Evolutionary conservation across 306 rosid genomes (phyloP).

Genomic region (Mucuna pruriens): DNA sequence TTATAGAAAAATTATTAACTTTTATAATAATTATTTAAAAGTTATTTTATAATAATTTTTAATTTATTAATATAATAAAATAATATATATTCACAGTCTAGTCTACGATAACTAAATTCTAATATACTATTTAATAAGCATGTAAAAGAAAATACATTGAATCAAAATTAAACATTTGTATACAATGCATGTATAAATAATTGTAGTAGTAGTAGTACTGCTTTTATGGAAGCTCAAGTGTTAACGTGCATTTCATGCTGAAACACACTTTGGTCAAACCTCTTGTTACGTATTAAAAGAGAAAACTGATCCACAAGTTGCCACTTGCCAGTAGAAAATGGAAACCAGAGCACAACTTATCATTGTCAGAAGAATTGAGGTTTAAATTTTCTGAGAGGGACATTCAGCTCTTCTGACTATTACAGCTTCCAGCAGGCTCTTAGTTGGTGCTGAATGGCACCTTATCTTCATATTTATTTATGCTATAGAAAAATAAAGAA

Average conservation of each 20-base stretch:
- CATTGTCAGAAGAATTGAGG: background rate
- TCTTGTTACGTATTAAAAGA: background rate
- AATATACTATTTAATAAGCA: background rate
- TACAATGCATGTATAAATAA: background rate
- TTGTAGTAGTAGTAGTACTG: background rate
- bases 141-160: background rate
- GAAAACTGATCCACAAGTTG: background rate
- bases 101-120: background rate
- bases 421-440: constrained; percentile 25
- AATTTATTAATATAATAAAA: no score
- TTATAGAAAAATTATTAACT: background rate
- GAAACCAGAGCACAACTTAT: background rate
- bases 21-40: background rate
- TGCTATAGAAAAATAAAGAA: background rate
- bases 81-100: no score
- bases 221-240: background rate
- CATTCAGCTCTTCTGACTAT: constrained; percentile 4
- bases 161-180: background rate
- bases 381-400: background rate
- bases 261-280: background rate
- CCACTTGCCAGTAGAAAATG: background rate
- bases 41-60: background rate
- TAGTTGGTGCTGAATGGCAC: constrained; percentile 6
- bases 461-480: constrained; percentile 24
- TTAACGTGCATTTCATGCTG: background rate